Evolutionary conservation across 768 basidiomycete species (phyloP).

Genomic region (Paxillus rubicundulus): DNA sequence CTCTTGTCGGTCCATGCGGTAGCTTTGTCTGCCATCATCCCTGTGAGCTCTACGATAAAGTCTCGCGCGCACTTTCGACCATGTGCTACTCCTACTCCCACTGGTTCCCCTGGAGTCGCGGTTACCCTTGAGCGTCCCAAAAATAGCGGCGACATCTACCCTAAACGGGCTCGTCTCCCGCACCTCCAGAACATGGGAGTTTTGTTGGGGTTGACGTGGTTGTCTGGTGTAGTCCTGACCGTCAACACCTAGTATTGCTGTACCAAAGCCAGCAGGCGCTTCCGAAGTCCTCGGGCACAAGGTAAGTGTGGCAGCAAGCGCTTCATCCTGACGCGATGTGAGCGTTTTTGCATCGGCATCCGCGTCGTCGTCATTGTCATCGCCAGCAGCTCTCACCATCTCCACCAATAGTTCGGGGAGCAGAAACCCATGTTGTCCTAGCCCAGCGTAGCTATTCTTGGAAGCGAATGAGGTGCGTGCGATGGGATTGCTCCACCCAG

Average conservation of each 20-base stretch:
- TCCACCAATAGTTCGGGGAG: slow-evolving; percentile 22
- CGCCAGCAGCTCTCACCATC: slow-evolving; percentile 13
- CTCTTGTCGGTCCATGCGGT: slow-evolving; percentile 15
- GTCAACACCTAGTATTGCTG: neutral
- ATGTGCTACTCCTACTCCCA: slow-evolving; percentile 25
- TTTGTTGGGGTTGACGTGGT: slow-evolving; percentile 5
- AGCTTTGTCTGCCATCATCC: slow-evolving; percentile 27
- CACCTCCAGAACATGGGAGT: slow-evolving; percentile 33
- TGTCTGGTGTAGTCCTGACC: slow-evolving; percentile 7
- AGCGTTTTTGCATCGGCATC: slow-evolving; percentile 32
- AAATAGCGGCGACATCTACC: slow-evolving; percentile 38
- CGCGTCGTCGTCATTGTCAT: slow-evolving; percentile 23
- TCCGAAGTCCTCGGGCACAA: slow-evolving; percentile 47
- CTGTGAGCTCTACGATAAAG: slow-evolving; percentile 32
- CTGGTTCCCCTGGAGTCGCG: slow-evolving; percentile 23
- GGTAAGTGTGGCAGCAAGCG: slow-evolving; percentile 42
- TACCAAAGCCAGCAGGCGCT: slow-evolving; percentile 11
- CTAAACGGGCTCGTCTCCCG: slow-evolving; percentile 47
- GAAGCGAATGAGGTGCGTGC: slow-evolving; percentile 15
- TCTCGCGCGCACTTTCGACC: slow-evolving; percentile 30
- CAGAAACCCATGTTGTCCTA: slow-evolving; percentile 11
- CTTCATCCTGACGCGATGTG: slow-evolving; percentile 28
- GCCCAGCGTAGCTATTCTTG: slow-evolving; percentile 1
- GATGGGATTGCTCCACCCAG: slow-evolving; percentile 30
- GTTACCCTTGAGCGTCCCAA: slow-evolving; percentile 15